Conservation (phyloP, 2,329 filamentous ascomycete species). For the Cercospora janseana region DNA sequence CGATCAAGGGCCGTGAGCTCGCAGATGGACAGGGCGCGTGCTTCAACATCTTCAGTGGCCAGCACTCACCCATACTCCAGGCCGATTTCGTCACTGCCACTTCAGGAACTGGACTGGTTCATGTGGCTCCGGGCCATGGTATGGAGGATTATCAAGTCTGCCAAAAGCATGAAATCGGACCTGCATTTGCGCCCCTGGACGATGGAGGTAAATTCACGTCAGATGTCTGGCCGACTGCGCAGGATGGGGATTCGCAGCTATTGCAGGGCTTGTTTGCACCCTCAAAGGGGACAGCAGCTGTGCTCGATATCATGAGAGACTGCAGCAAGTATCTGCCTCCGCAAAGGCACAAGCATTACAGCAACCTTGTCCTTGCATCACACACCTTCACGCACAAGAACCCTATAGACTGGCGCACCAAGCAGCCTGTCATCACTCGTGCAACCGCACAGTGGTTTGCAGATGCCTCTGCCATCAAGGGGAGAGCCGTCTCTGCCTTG, state of each 20-base stretch:
- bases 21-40: constrained; percentile 43
- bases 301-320: constrained; percentile 66
- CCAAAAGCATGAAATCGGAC: constrained; percentile 62
- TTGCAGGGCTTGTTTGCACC: constrained; percentile 73
- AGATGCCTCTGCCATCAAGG: constrained; percentile 80
- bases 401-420: constrained; percentile 96
- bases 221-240: constrained; percentile 70
- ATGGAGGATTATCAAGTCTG: constrained; percentile 94
- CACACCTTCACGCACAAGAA: constrained; percentile 86
- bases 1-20: constrained; percentile 65
- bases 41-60: constrained; percentile 39
- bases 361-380: constrained; percentile 60
- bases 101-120: constrained; percentile 93
- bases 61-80: constrained; percentile 66
- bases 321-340: constrained; percentile 19
- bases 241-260: constrained; percentile 27
- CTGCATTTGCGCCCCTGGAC: constrained; percentile 77
- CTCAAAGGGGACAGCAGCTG: constrained; percentile 64
- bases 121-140: constrained; percentile 89
- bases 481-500: constrained; percentile 67
- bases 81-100: constrained; percentile 85
- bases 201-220: constrained; percentile 76
- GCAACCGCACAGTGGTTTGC: constrained; percentile 98
- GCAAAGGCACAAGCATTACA: background rate
- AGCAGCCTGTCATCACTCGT: constrained; percentile 82